phyloP scores from a whole-genome alignment of 2,329 filamentous ascomycete genomes.

The Talaromyces sp. region DNA sequence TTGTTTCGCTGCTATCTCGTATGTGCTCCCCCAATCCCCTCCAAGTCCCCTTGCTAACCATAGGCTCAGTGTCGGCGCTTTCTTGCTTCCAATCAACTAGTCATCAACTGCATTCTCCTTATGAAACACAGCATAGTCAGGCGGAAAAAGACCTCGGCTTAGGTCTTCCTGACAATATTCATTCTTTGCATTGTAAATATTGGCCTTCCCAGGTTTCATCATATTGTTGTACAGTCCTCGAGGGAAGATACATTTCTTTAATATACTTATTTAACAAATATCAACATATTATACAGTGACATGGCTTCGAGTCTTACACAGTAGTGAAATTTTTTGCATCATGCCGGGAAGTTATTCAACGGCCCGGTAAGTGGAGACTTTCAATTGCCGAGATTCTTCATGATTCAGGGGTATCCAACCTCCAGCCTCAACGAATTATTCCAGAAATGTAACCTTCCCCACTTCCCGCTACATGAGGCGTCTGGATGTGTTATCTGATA shows the following conservation, averaged over 20 bases:
- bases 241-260: not conserved
- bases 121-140: not conserved
- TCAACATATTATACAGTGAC: not conserved
- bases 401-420: not conserved
- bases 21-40: slow-evolving; percentile 1
- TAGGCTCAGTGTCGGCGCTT: slow-evolving; percentile 16
- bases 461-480: too few relatives aligned
- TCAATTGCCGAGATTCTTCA: not conserved
- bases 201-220: not conserved
- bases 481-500: too few relatives aligned
- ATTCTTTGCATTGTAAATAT: not conserved
- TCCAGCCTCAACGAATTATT: not conserved
- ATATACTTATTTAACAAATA: not conserved
- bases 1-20: slow-evolving; percentile 24
- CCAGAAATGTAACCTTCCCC: not conserved
- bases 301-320: too few relatives aligned
- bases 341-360: not conserved
- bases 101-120: not conserved
- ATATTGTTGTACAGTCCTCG: not conserved
- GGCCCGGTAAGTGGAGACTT: not conserved
- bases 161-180: not conserved
- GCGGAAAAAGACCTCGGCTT: not conserved
- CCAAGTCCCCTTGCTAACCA: not conserved
- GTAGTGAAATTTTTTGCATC: too few relatives aligned
- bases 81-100: slow-evolving; percentile 10